Evolutionary conservation across 148 eudicot genomes (phyloP).

Genomic region (Silene uniflora): DNA sequence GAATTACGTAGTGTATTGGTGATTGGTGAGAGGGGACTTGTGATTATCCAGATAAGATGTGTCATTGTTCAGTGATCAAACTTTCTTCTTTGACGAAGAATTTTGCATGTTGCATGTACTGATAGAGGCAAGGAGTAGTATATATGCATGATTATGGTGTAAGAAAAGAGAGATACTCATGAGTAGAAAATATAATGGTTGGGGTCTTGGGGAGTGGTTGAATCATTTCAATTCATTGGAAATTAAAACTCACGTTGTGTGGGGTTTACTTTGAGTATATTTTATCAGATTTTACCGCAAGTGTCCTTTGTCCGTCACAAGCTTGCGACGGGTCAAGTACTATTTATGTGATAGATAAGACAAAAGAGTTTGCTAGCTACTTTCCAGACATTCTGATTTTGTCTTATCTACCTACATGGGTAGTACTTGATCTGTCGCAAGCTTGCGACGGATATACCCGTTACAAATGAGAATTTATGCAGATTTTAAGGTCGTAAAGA

Average conservation of each 20-base stretch:
- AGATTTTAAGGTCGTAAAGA: too few species aligned
- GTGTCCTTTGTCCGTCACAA: too few species aligned
- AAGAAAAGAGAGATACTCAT: neutral
- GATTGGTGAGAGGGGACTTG: neutral
- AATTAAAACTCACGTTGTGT: conserved; percentile 11
- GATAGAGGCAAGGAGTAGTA: too few species aligned
- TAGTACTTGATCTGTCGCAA: too few species aligned
- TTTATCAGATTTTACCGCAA: too few species aligned
- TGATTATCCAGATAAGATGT: conserved; percentile 8
- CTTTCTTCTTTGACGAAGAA: neutral
- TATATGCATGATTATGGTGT: conserved; percentile 10
- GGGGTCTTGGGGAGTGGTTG: neutral
- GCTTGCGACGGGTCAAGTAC: too few species aligned
- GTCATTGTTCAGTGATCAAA: conserved; percentile 23
- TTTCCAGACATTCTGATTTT: too few species aligned
- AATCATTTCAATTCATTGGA: conserved; percentile 29
- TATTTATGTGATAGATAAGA: too few species aligned
- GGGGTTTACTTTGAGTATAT: conserved; percentile 5
- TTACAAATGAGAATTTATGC: too few species aligned
- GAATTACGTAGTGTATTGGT: neutral
- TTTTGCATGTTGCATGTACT: neutral
- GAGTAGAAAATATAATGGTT: conserved; percentile 11
- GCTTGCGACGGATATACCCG: too few species aligned
- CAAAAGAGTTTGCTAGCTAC: too few species aligned
- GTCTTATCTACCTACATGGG: too few species aligned